phyloP scores from a whole-genome alignment of 805 yeast genomes.

The Teunomyces gatunensis region DNA sequence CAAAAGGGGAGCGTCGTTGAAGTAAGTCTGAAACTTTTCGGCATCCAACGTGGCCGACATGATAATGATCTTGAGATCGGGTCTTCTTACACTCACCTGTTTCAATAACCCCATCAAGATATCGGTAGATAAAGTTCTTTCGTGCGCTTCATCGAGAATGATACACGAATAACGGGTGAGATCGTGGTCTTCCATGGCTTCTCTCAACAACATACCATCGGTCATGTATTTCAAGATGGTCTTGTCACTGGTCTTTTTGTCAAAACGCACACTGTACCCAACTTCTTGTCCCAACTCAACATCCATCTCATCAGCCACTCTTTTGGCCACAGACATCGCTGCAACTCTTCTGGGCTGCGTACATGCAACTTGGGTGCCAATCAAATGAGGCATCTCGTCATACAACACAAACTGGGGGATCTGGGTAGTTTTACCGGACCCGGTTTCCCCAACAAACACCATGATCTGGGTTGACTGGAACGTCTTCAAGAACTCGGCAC shows the following conservation, averaged over 20 bases:
- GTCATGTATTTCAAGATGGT: conserved; percentile 95
- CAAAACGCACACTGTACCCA: conserved; percentile 93
- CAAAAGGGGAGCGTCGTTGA: conserved; percentile 85
- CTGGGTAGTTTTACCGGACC: conserved; percentile 98
- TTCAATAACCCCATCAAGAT: conserved; percentile 92
- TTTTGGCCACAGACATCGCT: conserved; percentile 96
- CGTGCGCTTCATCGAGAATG: conserved; percentile 96
- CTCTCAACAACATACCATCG: conserved; percentile 96
- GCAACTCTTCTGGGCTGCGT: conserved; percentile 98
- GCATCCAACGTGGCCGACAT: conserved; percentile 99
- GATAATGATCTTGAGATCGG: conserved; percentile 85
- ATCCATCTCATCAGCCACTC: conserved; percentile 98
- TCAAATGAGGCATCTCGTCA: conserved; percentile 89
- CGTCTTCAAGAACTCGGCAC: conserved; percentile 80
- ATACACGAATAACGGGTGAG: conserved; percentile 80
- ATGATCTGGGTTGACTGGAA: conserved; percentile 88
- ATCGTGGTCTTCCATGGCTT: conserved; percentile 95
- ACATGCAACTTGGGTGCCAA: conserved; percentile 87
- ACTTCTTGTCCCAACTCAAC: conserved; percentile 90
- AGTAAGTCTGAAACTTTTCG: conserved; percentile 87
- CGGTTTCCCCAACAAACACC: conserved; percentile 99
- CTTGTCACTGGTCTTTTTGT: conserved; percentile 75
- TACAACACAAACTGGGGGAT: conserved; percentile 93
- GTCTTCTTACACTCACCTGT: conserved; percentile 73
- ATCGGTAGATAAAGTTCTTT: conserved; percentile 94